phyloP scores from a whole-genome alignment of 2,329 filamentous ascomycete genomes.

The Endoconidiophora polonica region DNA sequence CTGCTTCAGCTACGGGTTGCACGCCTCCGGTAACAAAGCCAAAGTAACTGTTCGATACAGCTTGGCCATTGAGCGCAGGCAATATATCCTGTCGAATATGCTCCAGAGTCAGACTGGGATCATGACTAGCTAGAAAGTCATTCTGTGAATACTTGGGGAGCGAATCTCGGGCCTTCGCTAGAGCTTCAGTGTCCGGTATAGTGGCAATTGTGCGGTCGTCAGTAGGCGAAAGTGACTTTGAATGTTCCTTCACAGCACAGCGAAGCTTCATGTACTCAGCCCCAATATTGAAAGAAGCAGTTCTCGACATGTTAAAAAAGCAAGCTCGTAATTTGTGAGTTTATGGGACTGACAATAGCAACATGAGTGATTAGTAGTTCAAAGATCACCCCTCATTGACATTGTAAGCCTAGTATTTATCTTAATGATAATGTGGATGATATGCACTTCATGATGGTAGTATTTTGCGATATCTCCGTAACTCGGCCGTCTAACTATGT shows the following conservation, averaged over 20 bases:
- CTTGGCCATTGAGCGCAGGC: constrained; percentile 49
- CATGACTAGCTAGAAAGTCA: background rate
- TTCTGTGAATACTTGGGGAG: background rate
- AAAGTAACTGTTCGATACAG: constrained; percentile 55
- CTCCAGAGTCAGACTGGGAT: background rate
- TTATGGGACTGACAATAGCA: too few species aligned
- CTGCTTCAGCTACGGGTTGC: constrained; percentile 63
- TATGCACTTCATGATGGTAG: too few species aligned
- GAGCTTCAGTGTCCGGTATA: background rate
- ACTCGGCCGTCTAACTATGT: too few species aligned
- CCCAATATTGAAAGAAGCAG: background rate
- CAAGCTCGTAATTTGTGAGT: too few species aligned
- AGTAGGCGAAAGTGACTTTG: background rate
- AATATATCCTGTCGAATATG: constrained; percentile 32
- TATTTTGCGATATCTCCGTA: too few species aligned
- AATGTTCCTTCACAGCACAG: background rate
- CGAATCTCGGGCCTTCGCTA: constrained; percentile 1
- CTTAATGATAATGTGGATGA: too few species aligned
- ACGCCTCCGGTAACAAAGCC: constrained; percentile 77
- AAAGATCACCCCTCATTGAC: too few species aligned
- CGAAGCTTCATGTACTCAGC: constrained; percentile 7
- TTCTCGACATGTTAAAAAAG: background rate
- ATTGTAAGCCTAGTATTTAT: too few species aligned
- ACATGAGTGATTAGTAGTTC: too few species aligned
- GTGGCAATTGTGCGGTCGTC: background rate